Percentiles rank a stretch among this genome's conserved stretches.
These are phyloP conservation scores for Colletotrichum somersetense DNA, from an alignment of 2,329 filamentous ascomycete genomes.

Conservation along the genomic window DNA sequence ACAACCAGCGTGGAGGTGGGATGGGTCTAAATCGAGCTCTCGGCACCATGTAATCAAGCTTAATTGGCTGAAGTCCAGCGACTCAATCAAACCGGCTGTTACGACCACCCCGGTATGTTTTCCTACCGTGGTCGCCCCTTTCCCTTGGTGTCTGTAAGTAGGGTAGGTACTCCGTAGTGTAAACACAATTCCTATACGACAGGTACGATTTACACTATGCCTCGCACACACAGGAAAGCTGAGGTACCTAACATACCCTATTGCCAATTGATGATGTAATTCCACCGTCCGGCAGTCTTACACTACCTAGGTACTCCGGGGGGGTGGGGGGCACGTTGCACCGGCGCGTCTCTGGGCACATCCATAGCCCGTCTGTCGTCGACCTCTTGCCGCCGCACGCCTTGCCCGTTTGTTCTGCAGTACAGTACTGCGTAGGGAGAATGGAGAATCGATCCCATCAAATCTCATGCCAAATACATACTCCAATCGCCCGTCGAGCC, in stretches of 20 bases:
- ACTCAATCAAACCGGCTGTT: not conserved
- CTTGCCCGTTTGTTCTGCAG: not conserved
- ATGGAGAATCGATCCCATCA: too few species aligned
- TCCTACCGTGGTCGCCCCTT: too few species aligned
- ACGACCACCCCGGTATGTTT: slow-evolving; percentile 11
- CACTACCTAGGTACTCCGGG: too few species aligned
- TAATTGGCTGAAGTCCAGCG: slow-evolving; percentile 13
- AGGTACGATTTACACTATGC: not conserved
- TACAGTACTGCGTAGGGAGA: too few species aligned
- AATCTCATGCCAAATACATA: slow-evolving; percentile 16
- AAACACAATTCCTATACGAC: not conserved
- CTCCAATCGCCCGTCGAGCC: slow-evolving; percentile 6
- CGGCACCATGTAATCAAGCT: not conserved
- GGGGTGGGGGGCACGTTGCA: slow-evolving; percentile 13
- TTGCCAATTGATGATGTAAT: slow-evolving; percentile 38
- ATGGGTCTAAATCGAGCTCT: slow-evolving; percentile 27
- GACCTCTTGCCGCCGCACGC: not conserved
- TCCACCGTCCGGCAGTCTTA: slow-evolving; percentile 14
- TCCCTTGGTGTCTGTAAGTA: too few species aligned
- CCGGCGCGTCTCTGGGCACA: slow-evolving; percentile 37
- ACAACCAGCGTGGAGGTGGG: slow-evolving; percentile 16
- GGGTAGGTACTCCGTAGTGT: too few species aligned
- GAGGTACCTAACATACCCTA: too few species aligned
- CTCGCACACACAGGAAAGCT: slow-evolving; percentile 6
- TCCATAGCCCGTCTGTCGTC: not conserved